Conservation (phyloP, 2,329 filamentous ascomycete genomes). For the Xylariales sp. region DNA sequence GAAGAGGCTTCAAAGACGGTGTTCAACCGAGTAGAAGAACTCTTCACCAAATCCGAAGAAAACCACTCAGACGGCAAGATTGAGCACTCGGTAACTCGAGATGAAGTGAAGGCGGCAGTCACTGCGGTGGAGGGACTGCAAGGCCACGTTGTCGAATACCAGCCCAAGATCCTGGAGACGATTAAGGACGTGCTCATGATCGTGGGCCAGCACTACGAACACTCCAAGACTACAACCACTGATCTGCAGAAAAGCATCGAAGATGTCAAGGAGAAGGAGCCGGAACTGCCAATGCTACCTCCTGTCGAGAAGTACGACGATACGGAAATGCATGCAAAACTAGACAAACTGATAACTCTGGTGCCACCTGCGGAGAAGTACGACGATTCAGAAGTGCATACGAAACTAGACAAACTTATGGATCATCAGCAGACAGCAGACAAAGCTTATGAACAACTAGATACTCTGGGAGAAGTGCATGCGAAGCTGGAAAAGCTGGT, state of each 20-base stretch:
- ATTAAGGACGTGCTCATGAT: slow-evolving; percentile 81
- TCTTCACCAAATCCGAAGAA: slow-evolving; percentile 71
- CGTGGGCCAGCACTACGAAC: slow-evolving; percentile 83
- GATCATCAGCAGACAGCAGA: slow-evolving; percentile 61
- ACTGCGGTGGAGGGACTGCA: slow-evolving; percentile 72
- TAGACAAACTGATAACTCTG: slow-evolving; percentile 23
- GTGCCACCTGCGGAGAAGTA: slow-evolving; percentile 59
- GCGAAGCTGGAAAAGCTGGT: slow-evolving; percentile 48
- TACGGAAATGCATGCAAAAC: slow-evolving; percentile 39
- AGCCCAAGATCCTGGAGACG: slow-evolving; percentile 83
- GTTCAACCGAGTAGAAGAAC: slow-evolving; percentile 76
- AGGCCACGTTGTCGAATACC: slow-evolving; percentile 72
- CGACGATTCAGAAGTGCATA: slow-evolving; percentile 57
- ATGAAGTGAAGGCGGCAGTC: slow-evolving; percentile 72
- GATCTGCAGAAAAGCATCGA: slow-evolving; percentile 56
- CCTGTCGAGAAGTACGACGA: slow-evolving; percentile 63
- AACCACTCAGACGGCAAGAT: slow-evolving; percentile 67
- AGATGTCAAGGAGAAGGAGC: slow-evolving; percentile 37
- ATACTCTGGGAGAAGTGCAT: slow-evolving; percentile 57
- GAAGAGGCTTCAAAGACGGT: slow-evolving; percentile 84
- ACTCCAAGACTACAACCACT: slow-evolving; percentile 64
- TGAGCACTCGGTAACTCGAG: slow-evolving; percentile 78
- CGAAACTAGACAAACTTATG: too few relatives aligned
- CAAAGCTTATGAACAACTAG: slow-evolving; percentile 70
- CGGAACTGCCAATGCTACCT: slow-evolving; percentile 54